These are phyloP conservation scores for Beauveria pseudobassiana DNA, from an alignment of 2,329 filamentous ascomycete genomes.

Conservation along the genomic window DNA sequence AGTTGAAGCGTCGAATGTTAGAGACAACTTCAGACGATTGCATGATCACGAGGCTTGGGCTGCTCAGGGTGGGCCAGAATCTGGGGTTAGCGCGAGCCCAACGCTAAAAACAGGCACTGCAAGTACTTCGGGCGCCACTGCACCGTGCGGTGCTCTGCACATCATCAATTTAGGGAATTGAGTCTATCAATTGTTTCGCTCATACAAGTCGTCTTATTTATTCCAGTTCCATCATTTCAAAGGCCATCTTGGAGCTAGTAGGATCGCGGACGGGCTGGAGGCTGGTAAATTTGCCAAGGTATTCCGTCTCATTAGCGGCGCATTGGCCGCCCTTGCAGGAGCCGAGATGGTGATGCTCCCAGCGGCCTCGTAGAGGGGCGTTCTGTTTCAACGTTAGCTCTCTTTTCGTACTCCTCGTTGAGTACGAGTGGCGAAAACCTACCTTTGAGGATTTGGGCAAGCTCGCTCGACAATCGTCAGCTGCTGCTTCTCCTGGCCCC, in stretches of 20 bases:
- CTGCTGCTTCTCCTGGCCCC: constrained; percentile 18
- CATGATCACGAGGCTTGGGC: constrained; percentile 5
- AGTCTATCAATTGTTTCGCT: background rate
- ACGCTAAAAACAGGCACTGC: background rate
- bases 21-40: background rate
- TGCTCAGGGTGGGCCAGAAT: constrained; percentile 8
- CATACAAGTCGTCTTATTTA: background rate
- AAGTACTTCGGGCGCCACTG: background rate
- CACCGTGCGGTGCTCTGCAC: background rate
- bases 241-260: constrained; percentile 6
- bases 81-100: constrained; percentile 1
- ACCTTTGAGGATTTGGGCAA: constrained; percentile 32
- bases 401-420: background rate
- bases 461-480: constrained; percentile 38
- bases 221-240: constrained; percentile 5
- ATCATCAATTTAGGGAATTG: background rate
- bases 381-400: constrained; percentile 1
- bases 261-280: constrained; percentile 12
- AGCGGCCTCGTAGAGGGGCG: constrained; percentile 14
- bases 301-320: constrained; percentile 12
- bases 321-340: constrained; percentile 10
- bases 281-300: constrained; percentile 9
- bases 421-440: constrained; percentile 14
- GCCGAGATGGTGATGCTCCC: constrained; percentile 13
- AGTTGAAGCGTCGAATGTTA: background rate